Base-by-base conservation (phyloP, 2,329 filamentous ascomycete genomes). In the Aspergillus oerlinghausenensis region DNA sequence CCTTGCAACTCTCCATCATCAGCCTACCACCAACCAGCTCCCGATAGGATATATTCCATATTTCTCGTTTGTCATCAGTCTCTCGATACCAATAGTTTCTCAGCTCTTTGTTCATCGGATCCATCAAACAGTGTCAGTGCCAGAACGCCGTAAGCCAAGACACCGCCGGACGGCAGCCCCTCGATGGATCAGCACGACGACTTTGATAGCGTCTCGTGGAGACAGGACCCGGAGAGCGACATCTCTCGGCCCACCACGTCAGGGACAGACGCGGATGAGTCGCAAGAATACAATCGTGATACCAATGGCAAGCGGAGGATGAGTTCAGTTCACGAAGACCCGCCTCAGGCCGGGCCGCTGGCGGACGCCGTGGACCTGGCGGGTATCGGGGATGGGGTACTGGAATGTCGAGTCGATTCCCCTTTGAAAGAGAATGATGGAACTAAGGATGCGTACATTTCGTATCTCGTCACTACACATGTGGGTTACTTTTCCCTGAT, bases 401-500 rank as follows among this genome's bases (percentile, higher is more conserved):
- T 99, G 47, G 89, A 96, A 70, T 97, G 92, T 72, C 85, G 80
- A 19, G 93, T 99, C 19, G 85, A 86, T 54, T 84, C 87, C 57
- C 92, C 94, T 21, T 84, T 93, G 74, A 97, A 97, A 76, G 94
- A 97, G 79, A 94, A 93, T 69, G 91, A 97, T 69, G 93, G 94
- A 50, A 95, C 92, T 57, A 97, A 97, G 75, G 94, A 97, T 75
- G 89, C 91, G 54, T 99, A 96, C 77, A 88, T 97, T 57, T 97
- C 94, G 10, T 99, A 99, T 73, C 81, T 95, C 51, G 90, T 99
- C 63, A 94, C 90, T 48, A 97, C 94, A 53, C 82, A 92, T 76
- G 92, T 96, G 79, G 53, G 80, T 75, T 45, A 50, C 51, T 65
- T 50, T 51, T 11, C 49, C 42, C 38, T 51, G 23, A n/a, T 32